Base-by-base conservation (phyloP, 225 moss, liverwort and hornwort genomes). In the Bryum argenteum region DNA sequence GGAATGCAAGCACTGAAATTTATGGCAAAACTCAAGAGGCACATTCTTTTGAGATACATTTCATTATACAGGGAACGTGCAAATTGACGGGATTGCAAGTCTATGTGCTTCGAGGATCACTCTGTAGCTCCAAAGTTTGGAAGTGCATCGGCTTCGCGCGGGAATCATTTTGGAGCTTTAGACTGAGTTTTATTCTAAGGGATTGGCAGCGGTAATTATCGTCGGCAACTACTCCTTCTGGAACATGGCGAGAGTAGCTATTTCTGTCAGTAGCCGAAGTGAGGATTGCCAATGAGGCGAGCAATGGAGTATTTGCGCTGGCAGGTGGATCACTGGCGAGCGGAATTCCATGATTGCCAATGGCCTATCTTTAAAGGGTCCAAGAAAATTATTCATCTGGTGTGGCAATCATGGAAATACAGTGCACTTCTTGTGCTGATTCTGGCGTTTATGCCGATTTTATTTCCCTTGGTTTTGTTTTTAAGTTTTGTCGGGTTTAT, bases 371-470 rank as follows among this genome's bases (percentile, higher is more conserved):
- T 43, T 16, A 11, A 23, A 53, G 28, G 21, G 57, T 53, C 62
- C n/a, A 57, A 59, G 67, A 66, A 62, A 60, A 67, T 75, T 63
- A 61, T n/a, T 21, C 55, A 33, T 65, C 58, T 38, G 10, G 1
- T 86, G 54, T 80, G 79, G 75, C 70, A 53, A 74, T 77, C 64
- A 12, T 67, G 77, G 79, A 64, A 67, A 43, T 61, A 61, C 18
- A 41, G 43, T 54, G 70, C 53, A 39, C 38, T 82, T 62, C 54
- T 79, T 63, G 52, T 80, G 63, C 22, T 86, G 42, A 26, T 82
- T 3, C 38, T 80, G 67, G 77, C 71, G 20, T 72, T 59, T 11
- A 66, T 80, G 59, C 82, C 82, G 21, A 19, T 72, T 56, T 51
- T 86, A 24, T 55, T 70, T 48, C 80, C 82, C n/a, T 58, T 79